Base-by-base conservation (phyloP, 345 rosid species). In the Aquilaria sinensis region DNA sequence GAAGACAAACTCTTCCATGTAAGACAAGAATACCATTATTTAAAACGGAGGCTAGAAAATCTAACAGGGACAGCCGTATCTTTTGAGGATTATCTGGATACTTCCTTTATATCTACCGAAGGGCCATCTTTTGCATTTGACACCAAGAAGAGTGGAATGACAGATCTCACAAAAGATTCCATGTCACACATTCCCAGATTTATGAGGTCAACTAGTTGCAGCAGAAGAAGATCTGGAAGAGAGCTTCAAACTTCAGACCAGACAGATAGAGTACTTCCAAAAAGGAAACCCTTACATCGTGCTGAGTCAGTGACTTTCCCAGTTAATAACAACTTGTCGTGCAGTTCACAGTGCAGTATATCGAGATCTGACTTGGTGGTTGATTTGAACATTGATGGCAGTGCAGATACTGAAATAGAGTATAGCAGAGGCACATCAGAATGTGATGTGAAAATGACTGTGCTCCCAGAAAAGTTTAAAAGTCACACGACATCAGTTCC, bases 121-220 rank as follows among this genome's bases (percentile, higher is more conserved):
- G 78, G 75, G 75, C 62, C 54, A 45, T 60, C 71, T 29, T 57
- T 62, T 59, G 66, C 61, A 54, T 66, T 34, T 52, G 74, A 59
- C 56, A 64, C 5, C 55, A 60, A 31, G 31, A 60, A 64, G 53
- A 67, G 56, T 49, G 68, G 64, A 30, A 31, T 29, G 41, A 70
- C 51, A 53, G 76, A 77, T 65, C 55, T 56, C 41, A 70, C 69
- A 78, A 67, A 66, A 31, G 73, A 68, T 70, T 47, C 73, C 47
- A 63, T 62, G 34, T 82, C 84, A 66, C 74, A 70, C 23, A 31
- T 82, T 50, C 89, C 89, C 13, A 73, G 91, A 66, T 88, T 88
- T 75, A 84, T 90, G 97, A 79, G 81, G 74, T 84, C 90, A 67
- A 90, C 95, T 16, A 62, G 78, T 63, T 79, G 83, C 72, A 90